A percentile compares a stretch with the other conserved stretches of the same genome.
These are phyloP conservation scores for Heimioporus retisporus DNA, from an alignment of 1,284 basidiomycete genomes.

Conservation along the genomic window DNA sequence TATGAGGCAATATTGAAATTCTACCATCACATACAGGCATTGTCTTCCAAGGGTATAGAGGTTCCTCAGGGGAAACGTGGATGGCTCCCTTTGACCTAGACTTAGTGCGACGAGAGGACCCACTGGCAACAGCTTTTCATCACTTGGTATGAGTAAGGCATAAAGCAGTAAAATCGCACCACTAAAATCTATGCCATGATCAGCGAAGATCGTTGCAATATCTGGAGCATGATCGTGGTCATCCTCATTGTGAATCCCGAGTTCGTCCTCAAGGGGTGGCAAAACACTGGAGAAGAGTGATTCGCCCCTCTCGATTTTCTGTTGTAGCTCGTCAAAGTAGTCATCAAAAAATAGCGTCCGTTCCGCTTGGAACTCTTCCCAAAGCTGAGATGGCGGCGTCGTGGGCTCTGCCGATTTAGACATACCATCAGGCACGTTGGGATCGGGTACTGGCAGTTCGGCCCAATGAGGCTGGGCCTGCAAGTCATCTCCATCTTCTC, in stretches of 20 bases:
- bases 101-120: neutral
- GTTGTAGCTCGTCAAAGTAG: neutral
- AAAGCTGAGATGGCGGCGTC: neutral
- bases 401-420: too few relatives aligned
- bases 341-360: neutral
- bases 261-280: neutral
- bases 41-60: constrained; percentile 27
- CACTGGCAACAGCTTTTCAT: neutral
- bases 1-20: neutral
- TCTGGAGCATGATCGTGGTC: too few relatives aligned
- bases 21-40: constrained; percentile 7
- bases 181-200: neutral
- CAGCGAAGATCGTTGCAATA: neutral
- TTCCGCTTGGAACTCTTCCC: neutral
- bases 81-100: neutral
- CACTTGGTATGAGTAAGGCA: neutral
- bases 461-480: too few relatives aligned
- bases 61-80: neutral
- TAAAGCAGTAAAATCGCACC: neutral
- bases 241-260: neutral
- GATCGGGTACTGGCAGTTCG: too few relatives aligned
- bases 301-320: neutral
- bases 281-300: neutral
- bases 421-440: too few relatives aligned
- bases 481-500: too few relatives aligned